Percentiles rank a stretch among this genome's conserved stretches.
Evolutionary conservation across 2,329 filamentous ascomycete species (phyloP).

Genomic region (Stagonosporopsis vannaccii): DNA sequence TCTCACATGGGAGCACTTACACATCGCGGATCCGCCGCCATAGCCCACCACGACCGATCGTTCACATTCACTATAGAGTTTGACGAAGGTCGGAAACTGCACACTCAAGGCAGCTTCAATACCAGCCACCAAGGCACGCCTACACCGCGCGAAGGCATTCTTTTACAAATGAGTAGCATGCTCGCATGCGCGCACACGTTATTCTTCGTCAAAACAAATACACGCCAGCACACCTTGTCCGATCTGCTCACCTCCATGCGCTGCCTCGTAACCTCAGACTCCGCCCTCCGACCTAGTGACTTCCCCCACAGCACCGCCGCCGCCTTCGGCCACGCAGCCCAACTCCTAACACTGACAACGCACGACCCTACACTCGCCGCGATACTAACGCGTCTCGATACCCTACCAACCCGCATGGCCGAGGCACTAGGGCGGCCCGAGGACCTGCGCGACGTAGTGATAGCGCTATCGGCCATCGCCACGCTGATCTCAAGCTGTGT

Average conservation of each 20-base stretch:
- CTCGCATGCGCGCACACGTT: neutral
- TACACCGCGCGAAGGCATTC: conserved; percentile 5
- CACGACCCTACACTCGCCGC: neutral
- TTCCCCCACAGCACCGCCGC: neutral
- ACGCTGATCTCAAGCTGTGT: conserved; percentile 15
- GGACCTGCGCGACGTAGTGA: neutral
- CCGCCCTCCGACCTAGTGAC: neutral
- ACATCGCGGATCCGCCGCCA: neutral
- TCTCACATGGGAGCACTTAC: conserved; percentile 24
- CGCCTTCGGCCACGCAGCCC: neutral
- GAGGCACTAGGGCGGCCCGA: conserved; percentile 1
- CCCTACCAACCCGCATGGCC: neutral
- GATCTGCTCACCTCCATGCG: neutral
- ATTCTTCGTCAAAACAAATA: neutral
- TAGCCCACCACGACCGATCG: neutral
- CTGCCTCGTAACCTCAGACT: neutral
- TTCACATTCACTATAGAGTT: neutral
- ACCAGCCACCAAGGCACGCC: neutral
- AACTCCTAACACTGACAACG: neutral
- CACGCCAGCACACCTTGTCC: neutral
- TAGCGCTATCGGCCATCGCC: neutral
- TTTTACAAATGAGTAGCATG: conserved; percentile 11
- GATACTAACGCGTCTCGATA: neutral
- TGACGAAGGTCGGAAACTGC: neutral
- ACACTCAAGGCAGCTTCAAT: too few species aligned